These are phyloP conservation scores for Takakia lepidozioides DNA, from an alignment of 225 moss, liverwort and hornwort species.

Conservation along the genomic window DNA sequence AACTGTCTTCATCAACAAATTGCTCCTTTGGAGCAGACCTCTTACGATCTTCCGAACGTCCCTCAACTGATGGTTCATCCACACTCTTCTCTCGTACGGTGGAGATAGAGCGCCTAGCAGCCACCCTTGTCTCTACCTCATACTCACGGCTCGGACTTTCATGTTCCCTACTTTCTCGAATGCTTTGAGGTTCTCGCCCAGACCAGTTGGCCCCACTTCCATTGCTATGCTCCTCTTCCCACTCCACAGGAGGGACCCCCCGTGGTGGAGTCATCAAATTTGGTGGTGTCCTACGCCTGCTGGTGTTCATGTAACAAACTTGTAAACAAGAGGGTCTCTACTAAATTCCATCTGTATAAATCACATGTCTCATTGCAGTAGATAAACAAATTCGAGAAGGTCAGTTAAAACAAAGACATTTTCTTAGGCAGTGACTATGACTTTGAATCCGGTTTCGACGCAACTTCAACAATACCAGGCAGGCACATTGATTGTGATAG, in stretches of 20 bases:
- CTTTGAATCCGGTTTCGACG: no score
- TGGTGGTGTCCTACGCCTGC: constrained; percentile 81
- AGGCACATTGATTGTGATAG: no score
- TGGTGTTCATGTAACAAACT: constrained; percentile 1
- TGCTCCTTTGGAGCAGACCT: constrained; percentile 69
- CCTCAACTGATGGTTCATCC: constrained; percentile 52
- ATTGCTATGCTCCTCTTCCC: constrained; percentile 96
- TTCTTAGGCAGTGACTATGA: no score
- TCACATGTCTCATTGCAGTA: no score
- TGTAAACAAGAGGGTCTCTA: neutral
- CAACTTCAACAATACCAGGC: no score
- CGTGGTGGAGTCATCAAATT: constrained; percentile 52
- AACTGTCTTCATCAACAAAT: constrained; percentile 47
- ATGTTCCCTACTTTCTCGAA: constrained; percentile 55
- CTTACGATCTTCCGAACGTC: constrained; percentile 54
- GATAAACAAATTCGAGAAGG: no score
- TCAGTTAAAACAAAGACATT: no score
- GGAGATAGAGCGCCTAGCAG: constrained; percentile 50
- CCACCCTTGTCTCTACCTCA: constrained; percentile 40
- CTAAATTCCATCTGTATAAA: no score
- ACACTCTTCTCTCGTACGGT: constrained; percentile 52
- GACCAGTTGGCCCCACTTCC: constrained; percentile 79
- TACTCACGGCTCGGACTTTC: constrained; percentile 68
- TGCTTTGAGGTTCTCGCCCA: constrained; percentile 49
- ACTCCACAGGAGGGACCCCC: constrained; percentile 47